Evolutionary conservation across 352 stramenopile genomes (phyloP).

Genomic region (Phytophthora fragariae): DNA sequence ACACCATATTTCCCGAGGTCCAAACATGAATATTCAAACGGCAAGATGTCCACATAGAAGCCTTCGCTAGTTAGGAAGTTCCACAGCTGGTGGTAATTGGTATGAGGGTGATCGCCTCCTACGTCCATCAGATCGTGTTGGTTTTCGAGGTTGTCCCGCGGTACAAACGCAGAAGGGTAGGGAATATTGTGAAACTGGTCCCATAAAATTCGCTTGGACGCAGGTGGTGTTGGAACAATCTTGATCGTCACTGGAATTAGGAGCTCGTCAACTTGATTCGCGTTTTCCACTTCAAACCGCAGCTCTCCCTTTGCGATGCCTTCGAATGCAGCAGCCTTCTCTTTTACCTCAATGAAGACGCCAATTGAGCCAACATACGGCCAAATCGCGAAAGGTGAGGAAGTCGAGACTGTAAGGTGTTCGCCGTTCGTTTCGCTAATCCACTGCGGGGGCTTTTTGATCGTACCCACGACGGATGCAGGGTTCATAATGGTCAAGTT

Average conservation of each 20-base stretch:
- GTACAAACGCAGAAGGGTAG: conserved; percentile 86
- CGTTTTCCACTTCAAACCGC: conserved; percentile 56
- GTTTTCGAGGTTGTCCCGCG: conserved; percentile 79
- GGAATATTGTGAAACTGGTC: conserved; percentile 91
- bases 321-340: conserved; percentile 43
- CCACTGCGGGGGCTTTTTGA: conserved; percentile 65
- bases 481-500: conserved; percentile 90
- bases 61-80: conserved; percentile 68
- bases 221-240: conserved; percentile 56
- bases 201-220: conserved; percentile 76
- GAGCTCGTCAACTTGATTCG: conserved; percentile 48
- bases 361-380: conserved; percentile 78
- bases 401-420: conserved; percentile 57
- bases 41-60: conserved; percentile 85
- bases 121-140: conserved; percentile 73
- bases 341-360: conserved; percentile 74
- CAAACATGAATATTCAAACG: conserved; percentile 82
- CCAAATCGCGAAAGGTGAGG: conserved; percentile 59
- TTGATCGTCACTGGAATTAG: conserved; percentile 55
- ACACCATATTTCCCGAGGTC: conserved; percentile 75
- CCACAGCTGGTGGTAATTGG: conserved; percentile 89
- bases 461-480: conserved; percentile 49
- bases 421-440: conserved; percentile 56
- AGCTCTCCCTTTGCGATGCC: conserved; percentile 55
- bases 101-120: conserved; percentile 85